Conservation (phyloP, 345 rosid species). For the Syzygium aromaticum region DNA sequence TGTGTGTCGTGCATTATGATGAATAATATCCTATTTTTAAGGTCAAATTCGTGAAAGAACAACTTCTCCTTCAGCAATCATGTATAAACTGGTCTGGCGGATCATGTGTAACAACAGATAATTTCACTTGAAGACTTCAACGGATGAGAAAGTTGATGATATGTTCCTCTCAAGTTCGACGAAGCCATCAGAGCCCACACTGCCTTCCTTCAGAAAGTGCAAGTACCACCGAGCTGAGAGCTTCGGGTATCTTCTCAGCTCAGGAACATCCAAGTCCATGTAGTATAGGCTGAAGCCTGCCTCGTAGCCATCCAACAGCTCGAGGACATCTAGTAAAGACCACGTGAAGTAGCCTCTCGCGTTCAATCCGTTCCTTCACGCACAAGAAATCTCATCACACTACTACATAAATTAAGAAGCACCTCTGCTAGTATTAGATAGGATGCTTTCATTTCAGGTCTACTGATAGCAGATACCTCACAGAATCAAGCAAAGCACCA, state of each 20-base stretch:
- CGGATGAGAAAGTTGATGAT: neutral
- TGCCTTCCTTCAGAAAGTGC: constrained; percentile 24
- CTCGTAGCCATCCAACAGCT: constrained; percentile 26
- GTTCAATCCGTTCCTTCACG: constrained; percentile 37
- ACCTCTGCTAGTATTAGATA: neutral
- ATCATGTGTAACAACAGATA: neutral
- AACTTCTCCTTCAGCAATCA: neutral
- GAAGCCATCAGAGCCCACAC: neutral
- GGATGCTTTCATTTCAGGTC: neutral
- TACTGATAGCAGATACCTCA: constrained; percentile 23
- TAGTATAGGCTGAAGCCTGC: constrained; percentile 31
- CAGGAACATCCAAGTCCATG: constrained; percentile 35
- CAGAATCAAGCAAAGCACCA: constrained; percentile 30
- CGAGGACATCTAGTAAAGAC: constrained; percentile 35
- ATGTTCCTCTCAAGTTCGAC: neutral
- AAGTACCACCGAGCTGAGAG: constrained; percentile 50
- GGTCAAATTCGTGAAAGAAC: neutral
- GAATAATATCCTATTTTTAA: neutral
- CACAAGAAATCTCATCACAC: neutral
- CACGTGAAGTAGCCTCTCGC: constrained; percentile 41
- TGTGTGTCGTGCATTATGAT: neutral
- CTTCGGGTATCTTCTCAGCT: constrained; percentile 30
- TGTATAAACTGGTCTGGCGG: neutral
- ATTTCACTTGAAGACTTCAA: neutral
- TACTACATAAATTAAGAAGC: neutral